Conservation (phyloP, 106 monocot species). For the Phalaenopsis aphrodite region DNA sequence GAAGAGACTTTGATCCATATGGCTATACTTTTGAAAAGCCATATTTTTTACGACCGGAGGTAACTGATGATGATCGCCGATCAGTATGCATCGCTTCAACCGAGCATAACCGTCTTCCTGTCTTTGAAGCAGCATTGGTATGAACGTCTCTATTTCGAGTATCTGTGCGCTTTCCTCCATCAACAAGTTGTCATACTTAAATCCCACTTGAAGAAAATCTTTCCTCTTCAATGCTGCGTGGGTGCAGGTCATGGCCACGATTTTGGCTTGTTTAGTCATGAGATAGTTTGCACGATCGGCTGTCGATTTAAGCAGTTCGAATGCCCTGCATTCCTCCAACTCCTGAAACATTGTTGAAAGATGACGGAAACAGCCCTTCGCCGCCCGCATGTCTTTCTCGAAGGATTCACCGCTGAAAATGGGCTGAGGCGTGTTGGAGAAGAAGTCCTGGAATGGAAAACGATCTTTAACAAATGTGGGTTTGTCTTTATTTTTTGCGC, state of each 20-base stretch:
- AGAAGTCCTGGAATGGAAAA: conserved; percentile 81
- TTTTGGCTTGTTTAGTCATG: conserved; percentile 99
- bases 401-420: conserved; percentile 78
- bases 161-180: conserved; percentile 99
- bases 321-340: conserved; percentile 93
- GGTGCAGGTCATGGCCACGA: conserved; percentile 99
- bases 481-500: conserved; percentile 65
- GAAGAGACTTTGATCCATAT: conserved; percentile 99
- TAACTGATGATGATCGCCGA: conserved; percentile 98
- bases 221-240: conserved; percentile 97
- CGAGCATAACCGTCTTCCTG: conserved; percentile 98
- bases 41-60: conserved; percentile 99
- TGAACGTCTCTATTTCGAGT: conserved; percentile 97
- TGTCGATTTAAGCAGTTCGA: conserved; percentile 90
- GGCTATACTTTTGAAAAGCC: conserved; percentile 99
- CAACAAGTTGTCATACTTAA: conserved; percentile 93
- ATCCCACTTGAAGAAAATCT: conserved; percentile 93
- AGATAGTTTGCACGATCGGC: conserved; percentile 99
- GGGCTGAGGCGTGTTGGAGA: conserved; percentile 57
- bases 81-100: conserved; percentile 86
- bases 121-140: conserved; percentile 96
- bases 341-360: conserved; percentile 95
- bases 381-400: conserved; percentile 89
- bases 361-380: conserved; percentile 92
- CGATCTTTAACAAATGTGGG: conserved; percentile 70